phyloP scores from a whole-genome alignment of 192 early-diverging fungal species.

The Umbelopsis sp. region DNA sequence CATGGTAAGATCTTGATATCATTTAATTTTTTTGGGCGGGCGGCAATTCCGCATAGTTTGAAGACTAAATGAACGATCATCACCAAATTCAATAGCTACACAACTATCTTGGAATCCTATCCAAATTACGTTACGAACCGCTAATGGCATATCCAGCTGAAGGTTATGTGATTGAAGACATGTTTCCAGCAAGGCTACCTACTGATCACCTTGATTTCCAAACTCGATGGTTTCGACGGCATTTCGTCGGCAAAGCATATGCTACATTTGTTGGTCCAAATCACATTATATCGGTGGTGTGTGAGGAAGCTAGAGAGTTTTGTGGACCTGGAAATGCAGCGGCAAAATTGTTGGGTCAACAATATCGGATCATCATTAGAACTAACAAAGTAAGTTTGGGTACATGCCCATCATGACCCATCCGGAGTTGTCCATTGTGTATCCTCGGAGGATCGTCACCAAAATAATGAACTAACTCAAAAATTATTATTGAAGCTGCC shows the following conservation, averaged over 20 bases:
- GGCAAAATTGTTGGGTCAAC: slow-evolving; percentile 20
- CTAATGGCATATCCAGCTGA: background rate
- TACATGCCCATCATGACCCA: background rate
- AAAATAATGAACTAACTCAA: background rate
- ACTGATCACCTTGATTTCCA: slow-evolving; percentile 17
- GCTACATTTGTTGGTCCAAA: slow-evolving; percentile 23
- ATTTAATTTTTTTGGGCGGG: background rate
- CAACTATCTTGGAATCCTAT: background rate
- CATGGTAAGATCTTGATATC: slow-evolving; percentile 14
- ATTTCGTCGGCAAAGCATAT: slow-evolving; percentile 34
- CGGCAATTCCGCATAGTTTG: background rate
- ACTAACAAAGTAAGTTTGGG: slow-evolving; percentile 27
- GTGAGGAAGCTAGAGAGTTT: slow-evolving; percentile 25
- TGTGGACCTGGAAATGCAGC: slow-evolving; percentile 25
- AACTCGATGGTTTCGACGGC: slow-evolving; percentile 27
- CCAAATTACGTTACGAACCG: background rate
- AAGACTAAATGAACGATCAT: background rate
- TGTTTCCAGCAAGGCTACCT: background rate
- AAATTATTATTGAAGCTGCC: background rate
- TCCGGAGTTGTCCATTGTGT: too few species aligned
- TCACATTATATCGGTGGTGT: slow-evolving; percentile 22
- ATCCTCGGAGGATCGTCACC: too few species aligned
- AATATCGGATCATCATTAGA: slow-evolving; percentile 40
- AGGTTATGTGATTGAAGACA: slow-evolving; percentile 12
- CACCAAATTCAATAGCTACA: background rate